phyloP scores from a whole-genome alignment of 2,329 filamentous ascomycete genomes.

The Ophiostoma himal-ulmi region DNA sequence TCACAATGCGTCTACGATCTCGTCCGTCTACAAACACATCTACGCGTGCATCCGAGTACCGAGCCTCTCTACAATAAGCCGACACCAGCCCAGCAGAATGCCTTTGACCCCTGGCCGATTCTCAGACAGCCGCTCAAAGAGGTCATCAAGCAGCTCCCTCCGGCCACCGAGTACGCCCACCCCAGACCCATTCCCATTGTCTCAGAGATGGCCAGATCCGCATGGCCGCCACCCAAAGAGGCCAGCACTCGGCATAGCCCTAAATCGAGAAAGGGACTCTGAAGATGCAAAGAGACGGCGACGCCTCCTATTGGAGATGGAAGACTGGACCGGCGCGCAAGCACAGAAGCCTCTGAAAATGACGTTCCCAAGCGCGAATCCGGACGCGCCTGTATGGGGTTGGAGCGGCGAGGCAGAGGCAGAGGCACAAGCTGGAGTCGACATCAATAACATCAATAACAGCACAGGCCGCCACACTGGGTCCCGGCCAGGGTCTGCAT shows the following conservation, averaged over 20 bases:
- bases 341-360: slow-evolving; percentile 19
- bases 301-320: slow-evolving; percentile 20
- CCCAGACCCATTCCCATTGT: not conserved
- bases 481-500: not conserved
- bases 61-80: not conserved
- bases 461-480: not conserved
- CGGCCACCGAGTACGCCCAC: not conserved
- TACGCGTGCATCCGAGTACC: not conserved
- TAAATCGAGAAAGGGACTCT: not conserved
- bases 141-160: not conserved
- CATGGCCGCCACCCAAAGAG: not conserved
- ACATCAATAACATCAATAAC: not conserved
- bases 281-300: not conserved
- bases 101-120: not conserved
- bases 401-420: slow-evolving; percentile 15
- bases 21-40: not conserved
- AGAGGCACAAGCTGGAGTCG: not conserved
- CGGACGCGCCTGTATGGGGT: slow-evolving; percentile 21
- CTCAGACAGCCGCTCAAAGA: not conserved
- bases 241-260: not conserved
- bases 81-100: not conserved
- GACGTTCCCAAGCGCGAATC: slow-evolving; percentile 11
- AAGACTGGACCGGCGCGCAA: slow-evolving; percentile 26
- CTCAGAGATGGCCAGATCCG: not conserved
- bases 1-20: not conserved